Base-by-base conservation (phyloP, 768 basidiomycete genomes). In the Suillus subalutaceus region DNA sequence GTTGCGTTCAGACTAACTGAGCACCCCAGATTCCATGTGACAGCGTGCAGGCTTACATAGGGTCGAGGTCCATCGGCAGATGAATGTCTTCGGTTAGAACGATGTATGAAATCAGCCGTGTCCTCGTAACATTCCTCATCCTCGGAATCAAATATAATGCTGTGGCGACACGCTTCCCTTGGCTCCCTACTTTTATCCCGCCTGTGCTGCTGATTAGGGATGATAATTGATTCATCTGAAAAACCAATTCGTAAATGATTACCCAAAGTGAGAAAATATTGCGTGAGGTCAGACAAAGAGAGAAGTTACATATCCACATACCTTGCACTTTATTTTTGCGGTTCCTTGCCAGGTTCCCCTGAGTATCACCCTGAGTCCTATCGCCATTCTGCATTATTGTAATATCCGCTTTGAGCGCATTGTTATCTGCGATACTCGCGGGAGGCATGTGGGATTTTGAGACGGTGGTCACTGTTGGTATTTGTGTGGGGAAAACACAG, bases 81-180 rank as follows among this genome's bases (percentile, higher is more conserved):
- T 43, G 18, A 7, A n/a, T 18, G 65, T 46, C 35, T 46, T 32
- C 26, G 26, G 32, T 66, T 41, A 35, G 30, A 63, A n/a, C 32
- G 59, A 37, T 38, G 32, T 15, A 55, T 58, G 38, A 43, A 48
- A 38, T 63, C 57, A 20, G 40, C 38, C 32, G 55, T 50, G 9
- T 58, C 57, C 37, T 67, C 70, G 40, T 67, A 68, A 10, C 61
- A 66, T 6, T 62, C 68, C 43, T 72, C 77, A 46, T 61, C 67
- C 23, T 70, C 68, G 23, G 70, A 65, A 59, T 63, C 55, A 35
- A 65, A 63, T 65, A 62, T 41, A 20, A 66, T 56, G 2, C 63
- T 67, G 4, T 66, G 26, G 9, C 43, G 63, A 46, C 38, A 52
- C 20, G 46, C 38, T 63, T 43, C 62, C 41, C 41, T 43, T 20